A percentile compares a stretch with the other conserved stretches of the same genome.
Evolutionary conservation across 305 asterid species (phyloP).

Genomic region (Fraxinus ornus): DNA sequence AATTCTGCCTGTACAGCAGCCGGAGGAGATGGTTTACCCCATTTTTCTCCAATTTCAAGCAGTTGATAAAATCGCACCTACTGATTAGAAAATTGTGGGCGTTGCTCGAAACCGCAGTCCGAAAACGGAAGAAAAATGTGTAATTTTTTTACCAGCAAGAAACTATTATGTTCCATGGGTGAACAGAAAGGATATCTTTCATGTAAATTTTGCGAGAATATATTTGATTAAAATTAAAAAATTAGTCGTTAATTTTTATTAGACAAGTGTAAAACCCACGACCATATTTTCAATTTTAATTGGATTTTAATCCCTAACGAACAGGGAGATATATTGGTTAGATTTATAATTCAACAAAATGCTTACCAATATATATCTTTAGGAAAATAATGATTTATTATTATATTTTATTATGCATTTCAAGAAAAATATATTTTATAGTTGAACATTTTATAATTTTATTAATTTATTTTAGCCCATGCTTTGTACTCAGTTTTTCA

Average conservation of each 20-base stretch:
- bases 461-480: too few species aligned
- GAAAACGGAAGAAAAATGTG: neutral
- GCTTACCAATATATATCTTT: neutral
- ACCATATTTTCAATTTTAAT: too few species aligned
- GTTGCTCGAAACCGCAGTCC: neutral
- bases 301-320: too few species aligned
- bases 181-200: neutral
- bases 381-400: too few species aligned
- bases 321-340: too few species aligned
- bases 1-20: neutral
- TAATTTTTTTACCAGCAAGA: neutral
- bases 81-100: neutral
- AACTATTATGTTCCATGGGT: neutral
- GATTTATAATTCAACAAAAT: neutral
- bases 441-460: neutral
- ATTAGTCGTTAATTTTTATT: too few species aligned
- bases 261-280: too few species aligned
- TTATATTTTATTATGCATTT: too few species aligned
- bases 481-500: too few species aligned
- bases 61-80: neutral
- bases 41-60: neutral
- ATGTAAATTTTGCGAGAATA: too few species aligned
- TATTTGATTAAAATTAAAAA: too few species aligned
- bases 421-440: too few species aligned
- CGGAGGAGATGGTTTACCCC: neutral